Conservation (phyloP, 1,139 yeast genomes). For the Pichia sp. region DNA sequence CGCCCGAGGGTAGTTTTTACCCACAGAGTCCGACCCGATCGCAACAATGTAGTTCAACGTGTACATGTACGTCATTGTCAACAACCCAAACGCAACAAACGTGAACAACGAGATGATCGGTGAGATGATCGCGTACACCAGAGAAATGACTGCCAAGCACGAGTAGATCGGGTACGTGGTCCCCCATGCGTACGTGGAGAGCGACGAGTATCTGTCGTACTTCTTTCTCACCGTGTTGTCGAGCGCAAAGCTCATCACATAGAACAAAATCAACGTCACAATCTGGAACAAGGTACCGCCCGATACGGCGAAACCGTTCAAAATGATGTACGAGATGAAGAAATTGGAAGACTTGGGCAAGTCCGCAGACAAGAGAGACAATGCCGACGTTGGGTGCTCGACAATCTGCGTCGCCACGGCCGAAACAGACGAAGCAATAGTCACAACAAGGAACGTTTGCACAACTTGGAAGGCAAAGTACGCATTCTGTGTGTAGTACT, state of each 20-base stretch:
- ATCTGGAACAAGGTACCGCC: constrained; percentile 49
- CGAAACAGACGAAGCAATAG: constrained; percentile 76
- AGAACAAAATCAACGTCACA: constrained; percentile 50
- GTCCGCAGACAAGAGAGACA: constrained; percentile 65
- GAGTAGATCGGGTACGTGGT: constrained; percentile 71
- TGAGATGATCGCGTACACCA: constrained; percentile 71
- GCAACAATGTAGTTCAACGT: constrained; percentile 53
- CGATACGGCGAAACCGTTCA: constrained; percentile 69
- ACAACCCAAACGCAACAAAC: constrained; percentile 51
- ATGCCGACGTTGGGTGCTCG: constrained; percentile 68
- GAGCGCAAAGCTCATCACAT: constrained; percentile 34
- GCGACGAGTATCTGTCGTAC: constrained; percentile 37
- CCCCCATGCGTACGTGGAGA: constrained; percentile 51
- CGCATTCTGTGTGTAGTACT: constrained; percentile 78
- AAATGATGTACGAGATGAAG: constrained; percentile 66
- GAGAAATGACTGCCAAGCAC: constrained; percentile 69
- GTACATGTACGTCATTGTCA: constrained; percentile 63
- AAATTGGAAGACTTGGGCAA: constrained; percentile 80
- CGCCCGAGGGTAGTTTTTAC: constrained; percentile 68
- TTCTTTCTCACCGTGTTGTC: constrained; percentile 56
- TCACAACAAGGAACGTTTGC: constrained; percentile 79
- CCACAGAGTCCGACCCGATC: constrained; percentile 58
- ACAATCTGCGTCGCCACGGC: constrained; percentile 61
- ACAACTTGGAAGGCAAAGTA: constrained; percentile 69
- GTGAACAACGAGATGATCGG: constrained; percentile 70